Evolutionary conservation across 495 filamentous ascomycete genomes (phyloP).

Genomic region (Tuber melanosporum): DNA sequence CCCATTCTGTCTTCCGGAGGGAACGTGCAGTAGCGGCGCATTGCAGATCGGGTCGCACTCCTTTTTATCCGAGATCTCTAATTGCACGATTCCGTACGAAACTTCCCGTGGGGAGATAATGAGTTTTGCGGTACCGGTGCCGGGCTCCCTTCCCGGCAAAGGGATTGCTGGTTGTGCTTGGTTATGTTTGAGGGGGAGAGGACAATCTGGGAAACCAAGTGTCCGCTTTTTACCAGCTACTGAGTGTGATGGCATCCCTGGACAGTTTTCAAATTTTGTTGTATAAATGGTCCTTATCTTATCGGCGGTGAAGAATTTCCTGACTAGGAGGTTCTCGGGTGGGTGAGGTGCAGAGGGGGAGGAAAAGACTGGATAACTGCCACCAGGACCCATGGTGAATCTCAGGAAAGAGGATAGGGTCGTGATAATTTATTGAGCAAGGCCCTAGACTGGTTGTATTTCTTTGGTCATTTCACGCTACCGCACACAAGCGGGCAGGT

Average conservation of each 20-base stretch:
- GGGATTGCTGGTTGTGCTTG: background rate
- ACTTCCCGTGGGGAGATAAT: background rate
- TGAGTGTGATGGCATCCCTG: background rate
- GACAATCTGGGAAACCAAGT: too few species aligned
- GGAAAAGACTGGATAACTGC: background rate
- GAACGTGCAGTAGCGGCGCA: background rate
- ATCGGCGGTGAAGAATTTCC: background rate
- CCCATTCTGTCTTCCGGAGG: background rate
- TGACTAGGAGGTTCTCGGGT: background rate
- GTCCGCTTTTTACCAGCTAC: background rate
- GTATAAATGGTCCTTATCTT: background rate
- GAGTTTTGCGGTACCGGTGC: background rate
- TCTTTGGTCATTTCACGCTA: too few species aligned
- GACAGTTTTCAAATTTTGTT: too few species aligned
- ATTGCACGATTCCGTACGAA: background rate
- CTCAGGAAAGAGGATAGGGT: background rate
- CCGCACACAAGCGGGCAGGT: background rate
- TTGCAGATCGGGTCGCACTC: background rate
- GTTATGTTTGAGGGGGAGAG: too few species aligned
- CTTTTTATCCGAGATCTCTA: background rate
- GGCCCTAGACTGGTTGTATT: background rate
- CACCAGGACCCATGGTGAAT: background rate
- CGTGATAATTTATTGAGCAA: background rate
- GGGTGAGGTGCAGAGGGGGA: background rate
- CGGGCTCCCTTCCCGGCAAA: background rate